A percentile compares a stretch with the other conserved stretches of the same genome.
Evolutionary conservation across 495 filamentous ascomycete genomes (phyloP).

Genomic region (Penicillium coffeae): DNA sequence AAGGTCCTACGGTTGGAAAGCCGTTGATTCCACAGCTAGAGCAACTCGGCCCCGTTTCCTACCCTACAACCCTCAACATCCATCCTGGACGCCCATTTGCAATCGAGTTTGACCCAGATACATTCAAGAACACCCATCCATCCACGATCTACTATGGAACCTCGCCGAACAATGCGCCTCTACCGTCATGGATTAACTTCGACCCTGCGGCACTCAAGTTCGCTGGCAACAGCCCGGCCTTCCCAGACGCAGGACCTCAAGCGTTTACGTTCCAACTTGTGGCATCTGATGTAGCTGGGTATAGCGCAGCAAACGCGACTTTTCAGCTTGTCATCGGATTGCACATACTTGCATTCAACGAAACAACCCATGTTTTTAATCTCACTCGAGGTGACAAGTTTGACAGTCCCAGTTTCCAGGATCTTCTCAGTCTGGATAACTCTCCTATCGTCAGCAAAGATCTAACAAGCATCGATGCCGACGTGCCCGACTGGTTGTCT

Average conservation of each 20-base stretch:
- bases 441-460: slow-evolving; percentile 41
- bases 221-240: slow-evolving; percentile 67
- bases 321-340: slow-evolving; percentile 70
- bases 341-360: slow-evolving; percentile 61
- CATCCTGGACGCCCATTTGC: slow-evolving; percentile 43
- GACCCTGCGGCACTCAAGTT: slow-evolving; percentile 62
- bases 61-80: slow-evolving; percentile 43
- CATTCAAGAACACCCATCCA: slow-evolving; percentile 43
- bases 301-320: slow-evolving; percentile 57
- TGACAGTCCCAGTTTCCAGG: slow-evolving; percentile 50
- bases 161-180: slow-evolving; percentile 69
- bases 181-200: slow-evolving; percentile 85
- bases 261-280: slow-evolving; percentile 69
- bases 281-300: slow-evolving; percentile 76
- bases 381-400: slow-evolving; percentile 53
- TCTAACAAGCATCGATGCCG: slow-evolving; percentile 45
- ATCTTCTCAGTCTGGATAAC: slow-evolving; percentile 61
- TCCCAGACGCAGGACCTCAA: slow-evolving; percentile 64
- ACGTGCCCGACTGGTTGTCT: slow-evolving; percentile 65
- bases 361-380: slow-evolving; percentile 54
- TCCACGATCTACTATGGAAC: slow-evolving; percentile 70
- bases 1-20: slow-evolving; percentile 46
- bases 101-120: slow-evolving; percentile 44
- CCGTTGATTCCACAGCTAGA: slow-evolving; percentile 47
- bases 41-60: slow-evolving; percentile 40